These are phyloP conservation scores for Rhodotorula sp. DNA, from an alignment of 1,284 basidiomycete genomes.

Conservation along the genomic window DNA sequence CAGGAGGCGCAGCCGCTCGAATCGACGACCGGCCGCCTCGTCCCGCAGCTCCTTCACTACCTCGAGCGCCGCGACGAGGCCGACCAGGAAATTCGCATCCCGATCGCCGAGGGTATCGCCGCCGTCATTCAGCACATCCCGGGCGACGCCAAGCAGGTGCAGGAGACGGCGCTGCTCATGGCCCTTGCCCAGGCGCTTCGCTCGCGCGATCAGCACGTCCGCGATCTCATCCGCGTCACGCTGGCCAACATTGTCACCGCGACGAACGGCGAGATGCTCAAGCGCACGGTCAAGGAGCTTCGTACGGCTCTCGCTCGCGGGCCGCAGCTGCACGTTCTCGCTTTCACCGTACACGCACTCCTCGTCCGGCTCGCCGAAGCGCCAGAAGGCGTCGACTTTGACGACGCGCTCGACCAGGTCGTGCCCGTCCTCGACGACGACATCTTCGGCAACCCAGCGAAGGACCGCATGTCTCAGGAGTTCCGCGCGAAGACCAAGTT, in stretches of 20 bases:
- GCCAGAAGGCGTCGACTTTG: slow-evolving; percentile 63
- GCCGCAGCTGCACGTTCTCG: slow-evolving; percentile 90
- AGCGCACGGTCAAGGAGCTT: slow-evolving; percentile 74
- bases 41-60: slow-evolving; percentile 74
- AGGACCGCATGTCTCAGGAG: slow-evolving; percentile 83
- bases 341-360: slow-evolving; percentile 79
- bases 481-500: slow-evolving; percentile 82
- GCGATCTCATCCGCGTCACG: slow-evolving; percentile 83
- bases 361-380: slow-evolving; percentile 71
- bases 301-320: slow-evolving; percentile 81
- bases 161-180: slow-evolving; percentile 78
- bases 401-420: slow-evolving; percentile 74
- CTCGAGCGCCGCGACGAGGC: slow-evolving; percentile 73
- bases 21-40: slow-evolving; percentile 52
- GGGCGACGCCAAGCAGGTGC: slow-evolving; percentile 63
- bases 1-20: slow-evolving; percentile 30
- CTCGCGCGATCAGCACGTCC: slow-evolving; percentile 89
- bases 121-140: slow-evolving; percentile 83
- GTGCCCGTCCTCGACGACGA: slow-evolving; percentile 86
- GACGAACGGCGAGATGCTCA: slow-evolving; percentile 74
- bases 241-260: slow-evolving; percentile 76
- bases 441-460: slow-evolving; percentile 89
- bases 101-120: slow-evolving; percentile 83
- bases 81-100: slow-evolving; percentile 78
- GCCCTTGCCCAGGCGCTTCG: slow-evolving; percentile 83